Evolutionary conservation across 768 basidiomycete genomes (phyloP), one percentile per base, ranked within the genome.

Genomic region (Leccinum subgranulosum): DNA sequence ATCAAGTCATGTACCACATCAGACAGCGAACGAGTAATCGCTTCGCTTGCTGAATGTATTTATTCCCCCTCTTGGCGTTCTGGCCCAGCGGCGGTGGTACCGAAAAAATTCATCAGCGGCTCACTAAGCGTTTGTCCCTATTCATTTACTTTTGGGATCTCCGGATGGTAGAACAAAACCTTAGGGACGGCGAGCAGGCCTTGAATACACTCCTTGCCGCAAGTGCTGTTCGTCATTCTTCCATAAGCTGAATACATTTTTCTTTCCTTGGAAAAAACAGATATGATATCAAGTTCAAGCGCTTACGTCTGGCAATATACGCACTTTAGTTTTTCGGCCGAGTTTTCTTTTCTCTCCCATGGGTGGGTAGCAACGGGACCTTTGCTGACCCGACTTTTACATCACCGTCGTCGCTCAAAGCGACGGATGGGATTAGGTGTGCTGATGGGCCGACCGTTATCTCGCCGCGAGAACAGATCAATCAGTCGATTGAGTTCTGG

Each of bases 281-380:
- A 43, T 5, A 43, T 43, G 11, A 43, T 1, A 47, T 47, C 23
- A 47, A 47, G 27, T 23, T 9, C 6, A 46, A 12, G 43, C n/a
- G 17, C 48, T 67, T 66, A 69, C 67, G 67, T 64, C 62, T 11
- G 43, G 47, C 15, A 60, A 63, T 68, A 63, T 66, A 27, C 17
- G 43, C 56, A 33, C 59, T 55, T 66, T 54, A 41, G 56, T 53
- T 60, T 25, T 49, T 52, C 34, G 43, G 43, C 29, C 25, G 33
- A 36, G 21, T n/a, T 43, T 43, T 19, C 19, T 31, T 48, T 23
- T 19, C 34, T 33, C 46, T 41, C 50, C 14, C 34, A 36, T 53
- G 41, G 49, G 27, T 49, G 48, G 28, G 17, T 60, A 53, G 52
- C 54, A 25, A 56, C 41, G 19, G 41, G 41, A 43, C 41, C 41